phyloP scores from a whole-genome alignment of 2,329 filamentous ascomycete genomes.

The Stachybotrys echinatus region DNA sequence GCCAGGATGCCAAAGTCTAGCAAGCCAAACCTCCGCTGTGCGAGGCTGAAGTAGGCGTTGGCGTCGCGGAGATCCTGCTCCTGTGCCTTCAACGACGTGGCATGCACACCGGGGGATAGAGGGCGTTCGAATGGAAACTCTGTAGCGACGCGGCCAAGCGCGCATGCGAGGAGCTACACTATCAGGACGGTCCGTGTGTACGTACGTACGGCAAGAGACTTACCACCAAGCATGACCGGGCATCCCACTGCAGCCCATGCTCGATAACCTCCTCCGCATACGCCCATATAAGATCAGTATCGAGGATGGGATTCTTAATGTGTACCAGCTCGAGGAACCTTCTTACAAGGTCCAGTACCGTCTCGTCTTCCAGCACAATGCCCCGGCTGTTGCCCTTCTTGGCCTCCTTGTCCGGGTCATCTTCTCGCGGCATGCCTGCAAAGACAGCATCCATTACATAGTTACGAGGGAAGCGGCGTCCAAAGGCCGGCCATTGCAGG shows the following conservation, averaged over 20 bases:
- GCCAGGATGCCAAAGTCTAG: slow-evolving; percentile 8
- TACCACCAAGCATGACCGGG: too few relatives aligned
- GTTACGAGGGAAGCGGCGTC: not conserved
- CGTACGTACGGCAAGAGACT: not conserved
- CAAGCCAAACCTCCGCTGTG: slow-evolving; percentile 8
- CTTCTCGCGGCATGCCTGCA: not conserved
- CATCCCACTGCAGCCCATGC: too few relatives aligned
- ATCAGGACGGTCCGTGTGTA: not conserved
- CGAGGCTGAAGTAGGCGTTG: slow-evolving; percentile 7
- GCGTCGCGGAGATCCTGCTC: not conserved
- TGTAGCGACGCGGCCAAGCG: slow-evolving; percentile 3
- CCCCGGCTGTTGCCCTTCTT: not conserved
- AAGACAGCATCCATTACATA: not conserved
- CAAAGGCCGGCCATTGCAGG: not conserved
- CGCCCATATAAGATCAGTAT: slow-evolving; percentile 1
- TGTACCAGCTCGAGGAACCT: slow-evolving; percentile 5
- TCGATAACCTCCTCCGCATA: too few relatives aligned
- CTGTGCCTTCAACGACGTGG: not conserved
- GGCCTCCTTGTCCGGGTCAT: not conserved
- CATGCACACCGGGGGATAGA: not conserved
- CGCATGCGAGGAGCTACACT: slow-evolving; percentile 6
- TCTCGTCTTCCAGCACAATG: not conserved
- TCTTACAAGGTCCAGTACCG: not conserved
- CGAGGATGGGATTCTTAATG: slow-evolving; percentile 6
- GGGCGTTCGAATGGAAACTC: not conserved